phyloP scores from a whole-genome alignment of 2,329 filamentous ascomycete genomes.

The Sporothrix protearum region DNA sequence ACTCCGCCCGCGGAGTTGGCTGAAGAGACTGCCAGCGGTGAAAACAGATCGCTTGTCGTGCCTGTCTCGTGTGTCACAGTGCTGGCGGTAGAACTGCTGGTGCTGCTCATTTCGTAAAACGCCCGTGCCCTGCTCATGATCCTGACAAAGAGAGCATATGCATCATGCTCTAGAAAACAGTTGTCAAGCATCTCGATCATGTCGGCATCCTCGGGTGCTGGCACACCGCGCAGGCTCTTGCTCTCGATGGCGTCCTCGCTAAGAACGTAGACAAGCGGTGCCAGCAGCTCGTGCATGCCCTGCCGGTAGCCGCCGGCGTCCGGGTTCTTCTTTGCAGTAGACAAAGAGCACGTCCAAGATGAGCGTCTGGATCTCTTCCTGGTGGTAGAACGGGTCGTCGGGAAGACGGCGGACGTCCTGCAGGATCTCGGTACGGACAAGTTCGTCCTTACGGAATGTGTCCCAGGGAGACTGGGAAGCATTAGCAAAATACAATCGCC shows the following conservation, averaged over 20 bases:
- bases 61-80: neutral
- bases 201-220: slow-evolving; percentile 43
- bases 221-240: slow-evolving; percentile 32
- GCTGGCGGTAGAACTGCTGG: neutral
- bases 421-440: slow-evolving; percentile 78
- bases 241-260: slow-evolving; percentile 69
- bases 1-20: slow-evolving; percentile 30
- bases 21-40: neutral
- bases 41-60: neutral
- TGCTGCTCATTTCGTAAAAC: slow-evolving; percentile 73
- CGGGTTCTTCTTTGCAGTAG: slow-evolving; percentile 90
- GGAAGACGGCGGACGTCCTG: slow-evolving; percentile 94
- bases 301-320: slow-evolving; percentile 87
- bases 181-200: slow-evolving; percentile 68
- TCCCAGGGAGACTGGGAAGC: slow-evolving; percentile 79
- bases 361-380: slow-evolving; percentile 71
- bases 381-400: slow-evolving; percentile 85
- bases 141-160: slow-evolving; percentile 78
- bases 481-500: slow-evolving; percentile 24
- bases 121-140: slow-evolving; percentile 83
- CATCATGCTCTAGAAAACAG: slow-evolving; percentile 80
- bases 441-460: slow-evolving; percentile 78
- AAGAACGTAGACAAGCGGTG: slow-evolving; percentile 81
- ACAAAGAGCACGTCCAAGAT: slow-evolving; percentile 89
- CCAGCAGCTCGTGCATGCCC: slow-evolving; percentile 95